Percentiles rank a stretch among this genome's conserved stretches.
These are phyloP conservation scores for Fusarium bactridioides DNA, from an alignment of 2,329 filamentous ascomycete species.

Conservation along the genomic window DNA sequence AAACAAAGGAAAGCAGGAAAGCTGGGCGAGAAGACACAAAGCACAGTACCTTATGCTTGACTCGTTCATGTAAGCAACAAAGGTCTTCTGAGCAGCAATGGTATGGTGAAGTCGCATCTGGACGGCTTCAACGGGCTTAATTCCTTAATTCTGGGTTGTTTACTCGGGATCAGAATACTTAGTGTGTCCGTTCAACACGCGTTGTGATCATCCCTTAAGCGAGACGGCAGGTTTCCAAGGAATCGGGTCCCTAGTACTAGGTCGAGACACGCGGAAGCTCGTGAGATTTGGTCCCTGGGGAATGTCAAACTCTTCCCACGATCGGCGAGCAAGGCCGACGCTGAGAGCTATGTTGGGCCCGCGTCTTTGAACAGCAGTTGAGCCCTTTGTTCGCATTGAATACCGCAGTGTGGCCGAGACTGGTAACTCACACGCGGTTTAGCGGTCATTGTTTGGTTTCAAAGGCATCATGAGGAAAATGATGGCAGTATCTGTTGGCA, in stretches of 20 bases:
- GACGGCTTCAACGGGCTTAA: not conserved
- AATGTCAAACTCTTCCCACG: conserved; percentile 25
- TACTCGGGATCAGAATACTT: conserved; percentile 13
- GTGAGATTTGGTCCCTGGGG: conserved; percentile 24
- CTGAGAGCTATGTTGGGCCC: conserved; percentile 2
- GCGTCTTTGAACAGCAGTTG: not conserved
- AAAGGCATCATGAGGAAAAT: not conserved
- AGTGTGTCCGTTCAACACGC: conserved; percentile 12
- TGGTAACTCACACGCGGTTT: conserved; percentile 5
- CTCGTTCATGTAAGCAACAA: conserved; percentile 5
- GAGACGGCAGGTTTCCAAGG: conserved; percentile 14
- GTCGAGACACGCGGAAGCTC: conserved; percentile 30
- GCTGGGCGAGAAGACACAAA: not conserved
- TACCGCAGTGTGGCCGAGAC: conserved; percentile 25
- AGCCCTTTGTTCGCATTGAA: conserved; percentile 11
- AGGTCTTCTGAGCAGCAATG: conserved; percentile 3
- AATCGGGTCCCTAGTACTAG: conserved; percentile 29
- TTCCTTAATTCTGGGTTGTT: conserved; percentile 5
- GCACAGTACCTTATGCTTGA: not conserved
- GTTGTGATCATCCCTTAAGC: conserved; percentile 6
- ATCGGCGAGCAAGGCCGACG: conserved; percentile 25
- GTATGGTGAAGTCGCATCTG: conserved; percentile 23
- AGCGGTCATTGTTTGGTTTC: not conserved
- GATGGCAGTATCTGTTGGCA: not conserved
- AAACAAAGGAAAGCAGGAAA: conserved; percentile 26